These are phyloP conservation scores for Mycena metata DNA, from an alignment of 768 basidiomycete genomes.

Conservation along the genomic window DNA sequence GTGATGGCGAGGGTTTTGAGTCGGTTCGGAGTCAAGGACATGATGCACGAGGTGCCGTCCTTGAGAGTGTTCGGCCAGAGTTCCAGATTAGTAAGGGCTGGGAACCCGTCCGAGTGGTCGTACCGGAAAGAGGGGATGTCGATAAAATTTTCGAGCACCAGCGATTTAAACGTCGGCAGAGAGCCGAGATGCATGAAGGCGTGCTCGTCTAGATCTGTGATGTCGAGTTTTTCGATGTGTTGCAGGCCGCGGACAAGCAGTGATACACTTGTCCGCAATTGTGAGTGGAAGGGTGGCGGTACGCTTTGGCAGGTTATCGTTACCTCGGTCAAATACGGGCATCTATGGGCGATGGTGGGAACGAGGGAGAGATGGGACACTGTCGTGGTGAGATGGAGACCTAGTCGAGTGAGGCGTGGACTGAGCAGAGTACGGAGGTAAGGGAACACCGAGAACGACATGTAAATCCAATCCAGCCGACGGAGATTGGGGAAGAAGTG, in stretches of 20 bases:
- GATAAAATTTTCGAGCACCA: not conserved
- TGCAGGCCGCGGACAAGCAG: too few relatives aligned
- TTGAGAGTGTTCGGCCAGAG: not conserved
- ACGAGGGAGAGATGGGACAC: conserved; percentile 8
- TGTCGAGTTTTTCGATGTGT: not conserved
- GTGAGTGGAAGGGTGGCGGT: too few relatives aligned
- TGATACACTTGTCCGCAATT: too few relatives aligned
- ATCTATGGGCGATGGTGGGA: not conserved
- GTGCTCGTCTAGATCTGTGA: not conserved
- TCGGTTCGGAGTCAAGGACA: not conserved
- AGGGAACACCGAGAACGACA: not conserved
- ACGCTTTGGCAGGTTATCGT: too few relatives aligned
- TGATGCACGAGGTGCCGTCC: not conserved
- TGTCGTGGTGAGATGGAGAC: not conserved
- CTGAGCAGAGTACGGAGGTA: not conserved
- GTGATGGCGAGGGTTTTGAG: not conserved
- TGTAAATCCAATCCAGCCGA: not conserved
- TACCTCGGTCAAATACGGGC: too few relatives aligned
- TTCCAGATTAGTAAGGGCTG: not conserved
- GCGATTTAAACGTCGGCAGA: not conserved
- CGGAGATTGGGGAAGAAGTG: not conserved
- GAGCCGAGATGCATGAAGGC: not conserved
- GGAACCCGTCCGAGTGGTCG: not conserved
- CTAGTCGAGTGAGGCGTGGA: not conserved
- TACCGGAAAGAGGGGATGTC: not conserved